These are phyloP conservation scores for Galerina sulciceps DNA, from an alignment of 768 basidiomycete species.

Conservation along the genomic window DNA sequence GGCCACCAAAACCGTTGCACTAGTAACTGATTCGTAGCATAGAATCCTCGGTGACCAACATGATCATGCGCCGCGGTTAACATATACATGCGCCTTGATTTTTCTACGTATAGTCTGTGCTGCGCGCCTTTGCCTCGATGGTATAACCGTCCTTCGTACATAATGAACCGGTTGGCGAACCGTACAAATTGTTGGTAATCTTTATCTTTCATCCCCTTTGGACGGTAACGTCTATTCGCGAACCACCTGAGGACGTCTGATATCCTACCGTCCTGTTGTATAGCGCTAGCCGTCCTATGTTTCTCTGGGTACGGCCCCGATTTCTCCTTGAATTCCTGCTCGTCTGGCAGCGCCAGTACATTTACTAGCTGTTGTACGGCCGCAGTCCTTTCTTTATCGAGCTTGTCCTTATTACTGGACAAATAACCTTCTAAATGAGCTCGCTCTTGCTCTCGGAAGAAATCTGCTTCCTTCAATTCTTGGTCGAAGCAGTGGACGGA, in stretches of 20 bases:
- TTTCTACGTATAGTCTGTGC: slow-evolving; percentile 28
- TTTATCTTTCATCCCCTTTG: not conserved
- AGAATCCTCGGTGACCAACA: slow-evolving; percentile 26
- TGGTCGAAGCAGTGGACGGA: not conserved
- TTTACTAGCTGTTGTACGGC: not conserved
- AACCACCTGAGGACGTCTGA: not conserved
- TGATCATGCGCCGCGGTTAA: slow-evolving; percentile 24
- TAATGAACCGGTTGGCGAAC: not conserved
- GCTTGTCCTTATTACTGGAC: too few relatives aligned
- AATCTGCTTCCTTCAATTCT: not conserved
- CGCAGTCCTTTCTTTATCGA: too few relatives aligned
- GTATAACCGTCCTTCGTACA: not conserved
- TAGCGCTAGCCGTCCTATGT: not conserved
- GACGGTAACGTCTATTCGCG: not conserved
- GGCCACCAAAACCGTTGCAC: slow-evolving; percentile 37
- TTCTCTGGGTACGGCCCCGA: not conserved
- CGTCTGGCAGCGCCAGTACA: not conserved
- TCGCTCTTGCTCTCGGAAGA: not conserved
- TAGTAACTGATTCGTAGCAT: slow-evolving; percentile 15
- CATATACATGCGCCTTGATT: slow-evolving; percentile 12
- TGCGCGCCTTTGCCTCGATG: not conserved
- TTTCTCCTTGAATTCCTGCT: not conserved
- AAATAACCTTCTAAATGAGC: too few relatives aligned
- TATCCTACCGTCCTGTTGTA: not conserved
- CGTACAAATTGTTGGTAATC: not conserved